Conservation (phyloP, 78 protist genomes). For the Cavenderia fasciculata region DNA sequence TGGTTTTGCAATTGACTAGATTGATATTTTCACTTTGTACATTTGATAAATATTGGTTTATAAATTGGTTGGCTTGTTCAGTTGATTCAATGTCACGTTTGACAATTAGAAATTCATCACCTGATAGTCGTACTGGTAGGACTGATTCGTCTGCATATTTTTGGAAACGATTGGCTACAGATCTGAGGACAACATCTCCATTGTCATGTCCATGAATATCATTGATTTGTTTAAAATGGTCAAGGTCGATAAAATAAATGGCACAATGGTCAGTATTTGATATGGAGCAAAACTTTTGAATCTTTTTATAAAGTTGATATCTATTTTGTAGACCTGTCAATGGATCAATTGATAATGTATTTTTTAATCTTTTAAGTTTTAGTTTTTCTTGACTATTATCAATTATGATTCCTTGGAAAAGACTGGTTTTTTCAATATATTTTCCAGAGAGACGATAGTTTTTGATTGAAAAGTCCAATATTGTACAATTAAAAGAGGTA, state of each 20-base stretch:
- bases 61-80: slow-evolving; percentile 20
- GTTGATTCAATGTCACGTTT: slow-evolving; percentile 7
- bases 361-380: slow-evolving; percentile 12
- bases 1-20: too few species aligned
- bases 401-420: slow-evolving; percentile 6
- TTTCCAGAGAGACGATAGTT: slow-evolving; percentile 33
- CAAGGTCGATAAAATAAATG: slow-evolving; percentile 11
- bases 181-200: slow-evolving; percentile 27
- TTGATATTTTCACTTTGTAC: too few species aligned
- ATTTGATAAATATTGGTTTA: not conserved
- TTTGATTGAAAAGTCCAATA: not conserved
- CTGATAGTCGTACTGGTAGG: slow-evolving; percentile 41
- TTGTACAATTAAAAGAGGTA: not conserved
- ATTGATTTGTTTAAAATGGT: slow-evolving; percentile 23
- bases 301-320: slow-evolving; percentile 11
- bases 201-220: slow-evolving; percentile 39
- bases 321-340: slow-evolving; percentile 37
- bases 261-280: slow-evolving; percentile 20
- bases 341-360: slow-evolving; percentile 12
- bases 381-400: slow-evolving; percentile 7
- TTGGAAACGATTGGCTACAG: slow-evolving; percentile 8
- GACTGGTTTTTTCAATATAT: not conserved
- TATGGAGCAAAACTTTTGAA: slow-evolving; percentile 34
- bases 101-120: slow-evolving; percentile 44
- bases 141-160: not conserved